Conservation (phyloP, 306 rosid genomes). For the Astragalus membranaceus region DNA sequence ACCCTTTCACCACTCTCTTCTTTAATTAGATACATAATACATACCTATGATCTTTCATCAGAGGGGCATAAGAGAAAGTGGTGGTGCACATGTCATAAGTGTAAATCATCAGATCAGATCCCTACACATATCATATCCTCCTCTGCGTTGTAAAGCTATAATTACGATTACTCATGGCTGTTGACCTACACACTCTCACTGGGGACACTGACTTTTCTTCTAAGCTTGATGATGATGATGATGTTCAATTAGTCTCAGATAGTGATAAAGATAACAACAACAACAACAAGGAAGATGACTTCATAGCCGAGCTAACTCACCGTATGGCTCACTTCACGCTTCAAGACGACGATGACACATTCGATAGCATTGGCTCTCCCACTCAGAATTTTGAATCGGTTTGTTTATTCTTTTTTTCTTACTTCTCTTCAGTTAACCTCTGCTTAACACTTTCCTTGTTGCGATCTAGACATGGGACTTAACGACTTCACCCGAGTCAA, state of each 20-base stretch:
- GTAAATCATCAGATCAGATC: not conserved
- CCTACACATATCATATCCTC: too few relatives aligned
- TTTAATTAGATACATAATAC: too few relatives aligned
- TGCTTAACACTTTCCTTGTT: too few relatives aligned
- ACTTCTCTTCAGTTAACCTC: too few relatives aligned
- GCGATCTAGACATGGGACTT: slow-evolving; percentile 44
- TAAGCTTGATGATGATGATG: slow-evolving; percentile 14
- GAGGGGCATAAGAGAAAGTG: too few relatives aligned
- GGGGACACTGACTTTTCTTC: slow-evolving; percentile 23
- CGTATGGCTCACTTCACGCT: slow-evolving; percentile 55
- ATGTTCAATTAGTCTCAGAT: not conserved
- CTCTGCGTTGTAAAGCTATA: not conserved
- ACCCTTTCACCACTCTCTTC: not conserved
- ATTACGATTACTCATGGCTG: slow-evolving; percentile 39
- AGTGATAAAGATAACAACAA: not conserved
- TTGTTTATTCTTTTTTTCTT: not conserved
- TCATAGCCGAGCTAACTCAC: slow-evolving; percentile 46
- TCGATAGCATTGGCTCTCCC: slow-evolving; percentile 8
- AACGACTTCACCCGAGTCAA: slow-evolving; percentile 38
- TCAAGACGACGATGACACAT: slow-evolving; percentile 33
- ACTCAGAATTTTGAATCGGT: slow-evolving; percentile 25
- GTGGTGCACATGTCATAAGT: not conserved
- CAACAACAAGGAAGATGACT: slow-evolving; percentile 38
- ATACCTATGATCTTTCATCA: too few relatives aligned
- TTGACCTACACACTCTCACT: slow-evolving; percentile 25